A percentile compares a stretch with the other conserved stretches of the same genome.
Conservation (phyloP, 768 basidiomycete species). For the Boletales sp. region DNA sequence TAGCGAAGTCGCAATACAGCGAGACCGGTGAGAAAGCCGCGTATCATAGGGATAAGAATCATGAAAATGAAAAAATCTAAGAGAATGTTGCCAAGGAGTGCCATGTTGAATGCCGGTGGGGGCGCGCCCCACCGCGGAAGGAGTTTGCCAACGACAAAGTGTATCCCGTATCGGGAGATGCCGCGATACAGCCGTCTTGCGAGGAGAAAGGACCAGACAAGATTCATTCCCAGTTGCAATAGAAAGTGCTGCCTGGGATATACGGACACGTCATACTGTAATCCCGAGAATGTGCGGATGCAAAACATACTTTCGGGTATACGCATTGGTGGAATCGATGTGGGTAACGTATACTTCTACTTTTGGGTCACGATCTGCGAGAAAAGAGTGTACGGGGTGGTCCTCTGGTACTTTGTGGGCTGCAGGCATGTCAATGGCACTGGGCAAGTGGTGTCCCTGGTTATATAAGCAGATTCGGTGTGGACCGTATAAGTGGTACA, state of each 20-base stretch:
- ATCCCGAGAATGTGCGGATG: neutral
- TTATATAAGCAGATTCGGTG: conserved; percentile 17
- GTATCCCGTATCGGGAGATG: conserved; percentile 27
- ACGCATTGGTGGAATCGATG: conserved; percentile 17
- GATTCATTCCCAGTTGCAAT: conserved; percentile 23
- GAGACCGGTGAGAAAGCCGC: conserved; percentile 17
- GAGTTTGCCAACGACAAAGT: conserved; percentile 23
- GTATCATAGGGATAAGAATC: conserved; percentile 23
- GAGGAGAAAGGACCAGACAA: conserved; percentile 23
- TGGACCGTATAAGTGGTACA: too few relatives aligned
- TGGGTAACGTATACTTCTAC: conserved; percentile 31
- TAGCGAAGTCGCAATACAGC: conserved; percentile 22
- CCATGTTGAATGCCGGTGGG: conserved; percentile 12
- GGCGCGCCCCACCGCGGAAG: conserved; percentile 8
- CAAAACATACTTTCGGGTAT: conserved; percentile 23
- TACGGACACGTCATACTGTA: conserved; percentile 9
- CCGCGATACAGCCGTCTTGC: conserved; percentile 20
- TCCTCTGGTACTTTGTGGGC: conserved; percentile 21
- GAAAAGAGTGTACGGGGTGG: conserved; percentile 24
- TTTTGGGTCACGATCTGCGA: conserved; percentile 13
- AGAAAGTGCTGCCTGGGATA: conserved; percentile 24
- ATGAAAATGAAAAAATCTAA: conserved; percentile 26
- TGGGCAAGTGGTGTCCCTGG: neutral
- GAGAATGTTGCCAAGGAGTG: conserved; percentile 22
- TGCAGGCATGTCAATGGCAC: conserved; percentile 21